Evolutionary conservation across 352 stramenopile species (phyloP).

Genomic region (Peronospora belbahrii): DNA sequence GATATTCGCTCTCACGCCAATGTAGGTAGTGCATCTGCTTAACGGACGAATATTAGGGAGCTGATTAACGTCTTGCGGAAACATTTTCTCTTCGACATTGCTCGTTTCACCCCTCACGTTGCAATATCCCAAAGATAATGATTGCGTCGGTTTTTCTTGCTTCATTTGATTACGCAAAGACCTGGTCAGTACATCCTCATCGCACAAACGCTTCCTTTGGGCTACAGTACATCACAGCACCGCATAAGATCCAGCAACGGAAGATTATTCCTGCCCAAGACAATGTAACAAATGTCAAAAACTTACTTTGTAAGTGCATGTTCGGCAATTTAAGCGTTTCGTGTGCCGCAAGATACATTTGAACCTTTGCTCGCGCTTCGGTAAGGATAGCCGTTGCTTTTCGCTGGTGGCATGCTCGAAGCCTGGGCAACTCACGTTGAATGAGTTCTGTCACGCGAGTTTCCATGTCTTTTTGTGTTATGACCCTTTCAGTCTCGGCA

Average conservation of each 20-base stretch:
- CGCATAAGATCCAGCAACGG: not conserved
- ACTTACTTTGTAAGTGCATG: slow-evolving; percentile 7
- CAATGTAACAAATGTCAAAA: not conserved
- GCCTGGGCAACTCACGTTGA: slow-evolving; percentile 35
- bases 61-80: slow-evolving; percentile 26
- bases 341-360: slow-evolving; percentile 22
- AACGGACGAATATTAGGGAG: slow-evolving; percentile 38
- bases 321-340: slow-evolving; percentile 6
- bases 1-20: slow-evolving; percentile 64
- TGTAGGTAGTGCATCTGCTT: slow-evolving; percentile 57
- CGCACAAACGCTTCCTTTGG: slow-evolving; percentile 10
- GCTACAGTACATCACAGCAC: slow-evolving; percentile 6
- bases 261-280: not conserved
- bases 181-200: slow-evolving; percentile 22
- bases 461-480: slow-evolving; percentile 45
- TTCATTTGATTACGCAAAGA: slow-evolving; percentile 39
- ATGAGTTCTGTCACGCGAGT: slow-evolving; percentile 32
- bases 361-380: slow-evolving; percentile 30
- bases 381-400: slow-evolving; percentile 44
- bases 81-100: slow-evolving; percentile 10
- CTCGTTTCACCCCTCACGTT: slow-evolving; percentile 23
- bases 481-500: slow-evolving; percentile 2
- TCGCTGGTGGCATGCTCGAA: slow-evolving; percentile 39
- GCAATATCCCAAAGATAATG: slow-evolving; percentile 28
- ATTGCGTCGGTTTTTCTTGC: slow-evolving; percentile 23